Base-by-base conservation (phyloP, 805 yeast species). In the Kockiozyma suomiensis region DNA sequence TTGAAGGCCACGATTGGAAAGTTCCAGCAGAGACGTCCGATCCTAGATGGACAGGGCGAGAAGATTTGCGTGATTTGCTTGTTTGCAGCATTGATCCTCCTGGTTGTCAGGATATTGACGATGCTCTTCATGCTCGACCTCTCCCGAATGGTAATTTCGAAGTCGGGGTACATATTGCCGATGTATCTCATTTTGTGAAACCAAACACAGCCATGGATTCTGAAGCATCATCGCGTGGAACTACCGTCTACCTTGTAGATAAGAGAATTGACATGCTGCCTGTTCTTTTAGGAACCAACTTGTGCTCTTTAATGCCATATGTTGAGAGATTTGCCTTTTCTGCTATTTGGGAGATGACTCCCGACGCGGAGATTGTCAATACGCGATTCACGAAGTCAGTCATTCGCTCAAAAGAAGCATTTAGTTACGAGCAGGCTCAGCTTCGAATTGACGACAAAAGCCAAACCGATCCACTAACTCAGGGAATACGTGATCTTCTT, bases 251-350 rank as follows among this genome's bases (percentile, higher is more conserved):
- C 75, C 79, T 94, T 58, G 99, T 94, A 13, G 99, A 94, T 73
- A 93, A 94, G 75, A 88, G 99, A 81, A 94, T 94, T 68, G 99
- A 94, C 80, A 94, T 94, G 99, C 79, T 94, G 65, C 99, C 99
- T 4, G 85, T 88, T 86, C 76, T 94, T 48, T 80, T 94, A 58
- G 98, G 99, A 73, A 94, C 99, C 2, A 94, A 94, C 73, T 77
- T 94, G 69, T 94, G 99, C 79, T 94, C 99, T 3, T 81, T 94
- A 70, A 88, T 88, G 70, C 97, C 98, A 4, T 86, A 90, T 70
- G 97, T 94, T 45, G 99, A 94, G 65, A 83, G 99, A 73, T 94
- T 85, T 77, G 96, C 99, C 0, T 94, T 94, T 72, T 89, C 97
- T 7, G 97, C 91, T 3, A 76, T 94, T 48, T 94, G 99, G 99